Base-by-base conservation (phyloP, 2,329 filamentous ascomycete species). In the Fusarium transvaalense region DNA sequence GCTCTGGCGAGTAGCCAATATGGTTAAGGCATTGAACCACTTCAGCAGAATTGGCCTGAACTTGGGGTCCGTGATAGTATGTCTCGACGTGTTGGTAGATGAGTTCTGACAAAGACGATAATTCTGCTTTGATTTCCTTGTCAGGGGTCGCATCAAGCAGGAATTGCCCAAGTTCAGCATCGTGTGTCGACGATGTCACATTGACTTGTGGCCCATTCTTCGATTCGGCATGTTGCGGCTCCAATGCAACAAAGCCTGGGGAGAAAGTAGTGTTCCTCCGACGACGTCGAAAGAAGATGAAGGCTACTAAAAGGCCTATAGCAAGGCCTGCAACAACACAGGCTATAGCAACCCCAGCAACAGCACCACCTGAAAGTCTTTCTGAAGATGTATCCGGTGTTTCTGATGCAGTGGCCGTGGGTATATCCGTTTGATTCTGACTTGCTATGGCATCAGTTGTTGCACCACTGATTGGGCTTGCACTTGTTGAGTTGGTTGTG, bases 71-170 rank as follows among this genome's bases (percentile, higher is more conserved):
- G 54, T 81, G 79, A 50, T 83, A 83, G 50, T 82, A 68, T 52
- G 72, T 77, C 54, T 82, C 76, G 38, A 81, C 78, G 61, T 84
- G 82, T 37, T 79, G 75, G 29, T 77, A 74, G 13, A 83, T 76
- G 7, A 82, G 75, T 7, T 76, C 70, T 2, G 74, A 73, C 4
- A 83, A 56, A 1, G 78, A 73, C 6, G 72, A 64, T 8, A 82
- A 60, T 43, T 81, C 79, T 6, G 61, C 42, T 6, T 65, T 61
- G 10, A 82, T 76, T 4, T 78, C 74, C n/a, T 75, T 71, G 57
- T 83, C 80, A 0, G 81, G 75, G 1, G 71, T 77, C 2, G 77
- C 63, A 15, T 78, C 76, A 13, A 81, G 73, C 9, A 82, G 74
- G 42, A 80, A 80, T 34, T 79, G 76, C n/a, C 71, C 68, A 10